These are phyloP conservation scores for Cutaneotrichosporon arboriforme DNA, from an alignment of 1,284 basidiomycete genomes.

Conservation along the genomic window DNA sequence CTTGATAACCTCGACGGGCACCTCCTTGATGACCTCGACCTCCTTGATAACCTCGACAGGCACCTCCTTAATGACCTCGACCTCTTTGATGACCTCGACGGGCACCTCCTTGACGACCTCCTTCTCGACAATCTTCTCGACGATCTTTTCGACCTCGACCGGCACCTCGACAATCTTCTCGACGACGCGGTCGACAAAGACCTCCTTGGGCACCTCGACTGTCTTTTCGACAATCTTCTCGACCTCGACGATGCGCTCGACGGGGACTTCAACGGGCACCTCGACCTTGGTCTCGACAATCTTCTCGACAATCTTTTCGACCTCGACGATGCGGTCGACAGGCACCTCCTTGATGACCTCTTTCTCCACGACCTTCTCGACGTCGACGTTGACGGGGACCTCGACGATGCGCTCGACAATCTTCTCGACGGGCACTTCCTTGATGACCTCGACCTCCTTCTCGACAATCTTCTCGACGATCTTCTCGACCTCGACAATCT, in stretches of 20 bases:
- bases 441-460: constrained; percentile 38
- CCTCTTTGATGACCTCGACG: constrained; percentile 35
- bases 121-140: constrained; percentile 34
- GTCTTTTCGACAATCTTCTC: constrained; percentile 32
- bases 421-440: constrained; percentile 46
- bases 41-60: constrained; percentile 47
- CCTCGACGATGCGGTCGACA: constrained; percentile 38
- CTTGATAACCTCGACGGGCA: constrained; percentile 45
- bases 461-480: constrained; percentile 45
- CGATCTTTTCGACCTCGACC: constrained; percentile 48
- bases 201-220: constrained; percentile 43
- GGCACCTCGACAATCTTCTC: constrained; percentile 47
- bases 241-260: constrained; percentile 35
- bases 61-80: constrained; percentile 42
- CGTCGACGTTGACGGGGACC: constrained; percentile 40
- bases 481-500: constrained; percentile 16
- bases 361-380: constrained; percentile 43
- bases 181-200: constrained; percentile 39
- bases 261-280: constrained; percentile 31
- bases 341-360: constrained; percentile 31
- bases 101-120: constrained; percentile 39
- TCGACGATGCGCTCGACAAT: constrained; percentile 45
- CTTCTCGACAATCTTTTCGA: constrained; percentile 47
- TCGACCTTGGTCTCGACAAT: constrained; percentile 35
- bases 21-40: constrained; percentile 38